Conservation (phyloP, 2,329 filamentous ascomycete genomes). For the Pestalotiopsis sp. region DNA sequence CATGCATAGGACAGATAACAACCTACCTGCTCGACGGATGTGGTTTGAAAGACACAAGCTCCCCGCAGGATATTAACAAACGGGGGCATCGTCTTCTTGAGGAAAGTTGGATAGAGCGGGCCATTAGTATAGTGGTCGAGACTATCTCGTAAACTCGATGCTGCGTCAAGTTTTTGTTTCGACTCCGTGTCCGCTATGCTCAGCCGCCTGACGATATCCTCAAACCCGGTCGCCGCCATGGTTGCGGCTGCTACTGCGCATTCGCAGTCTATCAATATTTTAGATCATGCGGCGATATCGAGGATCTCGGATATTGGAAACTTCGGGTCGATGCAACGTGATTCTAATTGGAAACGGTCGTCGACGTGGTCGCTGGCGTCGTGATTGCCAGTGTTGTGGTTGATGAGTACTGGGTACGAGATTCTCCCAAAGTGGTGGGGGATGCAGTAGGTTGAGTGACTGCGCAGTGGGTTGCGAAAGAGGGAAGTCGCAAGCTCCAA, state of each 20-base stretch:
- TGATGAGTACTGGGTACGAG: neutral
- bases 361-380: neutral
- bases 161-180: constrained; percentile 79
- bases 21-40: constrained; percentile 80
- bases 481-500: too few species aligned
- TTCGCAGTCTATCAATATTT: constrained; percentile 22
- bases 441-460: too few species aligned
- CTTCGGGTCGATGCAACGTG: neutral
- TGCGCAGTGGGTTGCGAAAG: too few species aligned
- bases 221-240: constrained; percentile 62
- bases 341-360: neutral
- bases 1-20: constrained; percentile 1
- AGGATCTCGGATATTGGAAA: constrained; percentile 20
- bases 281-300: constrained; percentile 23
- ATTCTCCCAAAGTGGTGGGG: too few species aligned
- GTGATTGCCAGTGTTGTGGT: neutral
- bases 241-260: constrained; percentile 45
- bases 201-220: constrained; percentile 65
- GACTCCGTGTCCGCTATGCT: constrained; percentile 70
- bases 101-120: constrained; percentile 76
- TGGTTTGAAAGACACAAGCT: constrained; percentile 87
- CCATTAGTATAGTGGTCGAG: constrained; percentile 86
- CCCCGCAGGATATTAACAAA: constrained; percentile 85
- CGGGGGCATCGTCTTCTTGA: constrained; percentile 86
- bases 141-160: constrained; percentile 84